Evolutionary conservation across 148 eudicot genomes (phyloP).

Genomic region (Rhododendron vialii): DNA sequence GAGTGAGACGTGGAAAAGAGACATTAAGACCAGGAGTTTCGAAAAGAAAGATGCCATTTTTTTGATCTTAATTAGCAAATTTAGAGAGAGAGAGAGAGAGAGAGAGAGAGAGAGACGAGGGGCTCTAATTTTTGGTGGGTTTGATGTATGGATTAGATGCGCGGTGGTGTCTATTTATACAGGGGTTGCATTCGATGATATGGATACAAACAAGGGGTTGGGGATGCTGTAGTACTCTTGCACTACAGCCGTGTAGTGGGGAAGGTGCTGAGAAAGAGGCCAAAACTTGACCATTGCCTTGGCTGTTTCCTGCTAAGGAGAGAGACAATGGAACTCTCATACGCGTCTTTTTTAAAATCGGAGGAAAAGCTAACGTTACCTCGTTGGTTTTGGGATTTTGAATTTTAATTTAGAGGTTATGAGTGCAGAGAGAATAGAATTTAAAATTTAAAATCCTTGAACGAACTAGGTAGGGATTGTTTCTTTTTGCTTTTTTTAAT

Average conservation of each 20-base stretch:
- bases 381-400: no score
- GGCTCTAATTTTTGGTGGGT: not conserved
- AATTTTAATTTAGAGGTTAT: no score
- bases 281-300: not conserved
- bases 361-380: not conserved
- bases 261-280: not conserved
- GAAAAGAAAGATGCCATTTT: constrained; percentile 3
- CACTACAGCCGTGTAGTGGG: no score
- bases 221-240: no score
- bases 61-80: not conserved
- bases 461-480: no score
- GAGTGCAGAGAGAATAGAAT: no score
- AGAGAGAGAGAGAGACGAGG: not conserved
- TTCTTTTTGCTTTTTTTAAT: no score
- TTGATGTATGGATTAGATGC: not conserved
- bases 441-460: no score
- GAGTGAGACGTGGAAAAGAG: not conserved
- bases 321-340: not conserved
- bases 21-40: not conserved
- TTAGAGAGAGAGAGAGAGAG: no score
- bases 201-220: no score
- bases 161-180: not conserved
- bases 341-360: not conserved
- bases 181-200: not conserved
- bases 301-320: not conserved